A percentile compares a stretch with the other conserved stretches of the same genome.
phyloP scores from a whole-genome alignment of 139 green algal genomes.

The Micractinium sp. region DNA sequence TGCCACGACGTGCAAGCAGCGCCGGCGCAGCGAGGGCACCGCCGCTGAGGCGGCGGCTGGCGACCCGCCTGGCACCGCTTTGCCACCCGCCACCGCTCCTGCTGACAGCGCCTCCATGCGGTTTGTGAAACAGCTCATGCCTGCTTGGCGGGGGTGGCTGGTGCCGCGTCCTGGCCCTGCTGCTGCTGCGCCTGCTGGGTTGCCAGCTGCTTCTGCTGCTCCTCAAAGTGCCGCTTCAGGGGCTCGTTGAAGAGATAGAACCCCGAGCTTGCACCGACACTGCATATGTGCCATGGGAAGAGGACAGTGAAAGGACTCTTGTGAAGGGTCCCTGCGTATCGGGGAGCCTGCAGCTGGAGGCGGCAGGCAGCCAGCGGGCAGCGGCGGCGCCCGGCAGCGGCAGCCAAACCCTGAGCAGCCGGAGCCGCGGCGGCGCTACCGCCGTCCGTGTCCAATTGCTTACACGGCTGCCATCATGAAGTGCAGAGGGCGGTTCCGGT shows the following conservation, averaged over 20 bases:
- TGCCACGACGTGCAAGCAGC: conserved; percentile 12
- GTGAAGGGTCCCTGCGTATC: neutral
- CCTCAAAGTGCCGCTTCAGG: conserved; percentile 13
- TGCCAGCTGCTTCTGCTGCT: conserved; percentile 18
- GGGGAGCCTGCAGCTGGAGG: neutral
- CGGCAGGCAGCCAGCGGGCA: neutral
- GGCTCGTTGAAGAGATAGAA: conserved; percentile 32
- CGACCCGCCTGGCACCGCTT: too few species aligned
- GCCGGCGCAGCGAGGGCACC: neutral
- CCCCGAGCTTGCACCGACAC: neutral
- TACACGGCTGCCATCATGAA: conserved; percentile 10
- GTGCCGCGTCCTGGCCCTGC: neutral
- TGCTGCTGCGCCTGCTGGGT: conserved; percentile 1
- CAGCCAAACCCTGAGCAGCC: neutral
- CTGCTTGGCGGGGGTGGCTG: neutral
- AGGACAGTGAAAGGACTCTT: neutral
- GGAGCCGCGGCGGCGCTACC: neutral
- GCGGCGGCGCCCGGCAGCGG: neutral
- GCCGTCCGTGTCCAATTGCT: neutral
- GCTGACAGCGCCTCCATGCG: too few species aligned
- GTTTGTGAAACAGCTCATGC: neutral
- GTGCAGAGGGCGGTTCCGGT: neutral
- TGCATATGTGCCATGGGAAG: neutral
- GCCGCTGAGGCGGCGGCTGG: neutral
- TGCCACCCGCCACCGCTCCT: neutral